Evolutionary conservation across 1,284 basidiomycete species (phyloP).

Genomic region (Cerrena zonata): DNA sequence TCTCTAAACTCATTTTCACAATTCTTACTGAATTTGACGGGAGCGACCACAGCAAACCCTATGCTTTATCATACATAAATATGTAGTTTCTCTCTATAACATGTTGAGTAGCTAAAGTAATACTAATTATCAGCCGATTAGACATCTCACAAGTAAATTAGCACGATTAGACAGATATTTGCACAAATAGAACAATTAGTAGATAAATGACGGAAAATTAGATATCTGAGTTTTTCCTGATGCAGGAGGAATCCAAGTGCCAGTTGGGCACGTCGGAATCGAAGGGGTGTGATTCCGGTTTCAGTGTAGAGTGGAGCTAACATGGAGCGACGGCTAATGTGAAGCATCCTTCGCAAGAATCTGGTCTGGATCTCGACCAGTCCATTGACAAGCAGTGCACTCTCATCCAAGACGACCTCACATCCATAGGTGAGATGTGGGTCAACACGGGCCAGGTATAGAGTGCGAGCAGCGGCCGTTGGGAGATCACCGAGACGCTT

Average conservation of each 20-base stretch:
- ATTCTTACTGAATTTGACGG: no score
- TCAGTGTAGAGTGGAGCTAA: constrained; percentile 5
- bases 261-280: constrained; percentile 1
- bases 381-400: constrained; percentile 2
- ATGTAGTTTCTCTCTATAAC: not conserved
- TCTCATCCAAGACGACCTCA: constrained; percentile 16
- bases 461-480: not conserved
- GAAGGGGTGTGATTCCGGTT: constrained; percentile 7
- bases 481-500: not conserved
- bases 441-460: constrained; percentile 27
- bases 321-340: not conserved
- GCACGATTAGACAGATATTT: not conserved
- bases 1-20: no score
- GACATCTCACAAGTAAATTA: not conserved
- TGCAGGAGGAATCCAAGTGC: constrained; percentile 6
- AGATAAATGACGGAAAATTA: not conserved
- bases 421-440: constrained; percentile 25
- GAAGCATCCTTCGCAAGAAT: constrained; percentile 6
- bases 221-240: not conserved
- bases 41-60: no score
- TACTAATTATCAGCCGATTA: not conserved
- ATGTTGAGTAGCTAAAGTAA: not conserved
- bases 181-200: not conserved
- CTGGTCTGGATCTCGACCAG: constrained; percentile 2
- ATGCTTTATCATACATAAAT: no score